These are phyloP conservation scores for Silene conica DNA, from an alignment of 148 eudicot species.

Conservation along the genomic window DNA sequence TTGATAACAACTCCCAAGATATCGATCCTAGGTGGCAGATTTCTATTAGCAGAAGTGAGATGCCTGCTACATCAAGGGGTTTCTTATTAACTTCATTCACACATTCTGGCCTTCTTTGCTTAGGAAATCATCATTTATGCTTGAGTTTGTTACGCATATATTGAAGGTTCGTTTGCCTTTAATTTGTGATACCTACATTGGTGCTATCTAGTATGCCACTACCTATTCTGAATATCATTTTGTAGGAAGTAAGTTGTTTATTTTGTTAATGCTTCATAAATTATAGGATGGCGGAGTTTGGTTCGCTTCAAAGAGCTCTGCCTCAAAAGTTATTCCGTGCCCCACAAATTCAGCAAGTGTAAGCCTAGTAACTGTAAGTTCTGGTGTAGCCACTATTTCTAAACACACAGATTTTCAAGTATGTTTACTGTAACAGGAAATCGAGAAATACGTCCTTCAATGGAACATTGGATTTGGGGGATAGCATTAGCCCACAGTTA, in stretches of 20 bases:
- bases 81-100: no score
- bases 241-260: neutral
- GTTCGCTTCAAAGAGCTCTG: slow-evolving; percentile 61
- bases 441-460: slow-evolving; percentile 67
- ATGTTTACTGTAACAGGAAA: slow-evolving; percentile 43
- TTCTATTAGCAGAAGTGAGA: slow-evolving; percentile 63
- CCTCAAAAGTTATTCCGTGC: slow-evolving; percentile 58
- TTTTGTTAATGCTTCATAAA: slow-evolving; percentile 3
- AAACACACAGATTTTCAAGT: neutral
- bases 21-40: slow-evolving; percentile 67
- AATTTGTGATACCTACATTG: neutral
- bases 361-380: slow-evolving; percentile 23
- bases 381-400: neutral
- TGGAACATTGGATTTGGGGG: slow-evolving; percentile 63
- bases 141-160: slow-evolving; percentile 86
- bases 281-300: slow-evolving; percentile 62
- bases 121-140: slow-evolving; percentile 66
- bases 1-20: slow-evolving; percentile 44
- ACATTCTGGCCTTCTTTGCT: slow-evolving; percentile 95
- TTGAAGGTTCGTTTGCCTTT: slow-evolving; percentile 52
- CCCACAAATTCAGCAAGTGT: slow-evolving; percentile 72
- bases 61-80: no score
- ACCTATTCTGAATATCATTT: no score
- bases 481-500: slow-evolving; percentile 58
- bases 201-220: no score